Base-by-base conservation (phyloP, 177 flowering plant genomes). In the Telopea speciosissima region DNA sequence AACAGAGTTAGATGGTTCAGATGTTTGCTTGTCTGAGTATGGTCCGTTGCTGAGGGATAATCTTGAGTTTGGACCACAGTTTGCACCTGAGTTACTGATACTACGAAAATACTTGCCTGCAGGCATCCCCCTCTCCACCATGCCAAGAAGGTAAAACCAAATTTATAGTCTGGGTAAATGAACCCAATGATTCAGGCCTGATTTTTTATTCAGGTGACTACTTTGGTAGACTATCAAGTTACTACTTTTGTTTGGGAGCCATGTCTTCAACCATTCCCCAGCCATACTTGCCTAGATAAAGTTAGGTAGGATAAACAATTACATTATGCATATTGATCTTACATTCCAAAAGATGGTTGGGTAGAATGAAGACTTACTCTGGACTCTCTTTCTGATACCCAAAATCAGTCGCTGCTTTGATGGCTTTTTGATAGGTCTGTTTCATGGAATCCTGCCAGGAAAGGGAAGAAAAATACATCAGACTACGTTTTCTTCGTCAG, bases 341-440 rank as follows among this genome's bases (percentile, higher is more conserved):
- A 49, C 54, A 49, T 49, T 49, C 54, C 54, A 49, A 45, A 6
- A 54, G 54, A 25, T 31, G 63, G 61, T 68, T 12, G 45, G 40
- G 54, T 31, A n/a, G 54, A 5, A 26, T 24, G 73, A 66, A 73
- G 33, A 81, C 97, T 82, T 85, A 93, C 99, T 96, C 98, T 8
- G 99, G 92, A 78, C 86, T 88, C 73, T 96, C 98, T 75, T 93
- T 93, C 71, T 81, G 84, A 73, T 91, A 90, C 58, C 98, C 98
- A 72, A 89, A 91, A 80, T 93, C 98, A 24, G 78, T 71, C 68
- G 99, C 97, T 71, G 97, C 89, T 77, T 96, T 93, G 33, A 88
- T 81, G 42, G 92, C 84, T 81, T 89, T 89, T 66, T 93, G 90
- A 70, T 90, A 93, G 13, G 90, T 93, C 73, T 93, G 97, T 78